Conservation (phyloP, 169 alveolate species). For the Plasmodium inui region DNA sequence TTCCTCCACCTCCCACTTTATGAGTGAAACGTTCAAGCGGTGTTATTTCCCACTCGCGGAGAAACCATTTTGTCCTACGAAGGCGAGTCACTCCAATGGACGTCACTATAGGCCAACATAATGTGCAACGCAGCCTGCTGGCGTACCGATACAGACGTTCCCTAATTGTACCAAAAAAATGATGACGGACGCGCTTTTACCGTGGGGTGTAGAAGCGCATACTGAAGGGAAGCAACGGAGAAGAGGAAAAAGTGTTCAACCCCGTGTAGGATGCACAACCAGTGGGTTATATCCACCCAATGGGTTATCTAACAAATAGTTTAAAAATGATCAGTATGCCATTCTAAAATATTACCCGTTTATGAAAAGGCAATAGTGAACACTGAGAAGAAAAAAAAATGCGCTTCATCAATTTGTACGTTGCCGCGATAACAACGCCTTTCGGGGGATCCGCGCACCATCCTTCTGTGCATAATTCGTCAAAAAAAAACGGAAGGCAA, state of each 20-base stretch:
- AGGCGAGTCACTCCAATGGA: neutral
- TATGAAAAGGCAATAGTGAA: neutral
- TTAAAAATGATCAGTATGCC: neutral
- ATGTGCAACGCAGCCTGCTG: neutral
- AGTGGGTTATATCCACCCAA: neutral
- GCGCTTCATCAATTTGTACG: neutral
- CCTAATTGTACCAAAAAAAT: no score
- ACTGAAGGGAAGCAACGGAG: neutral
- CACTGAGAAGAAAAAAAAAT: neutral
- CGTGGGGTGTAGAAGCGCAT: neutral
- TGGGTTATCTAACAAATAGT: neutral
- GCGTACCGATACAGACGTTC: neutral
- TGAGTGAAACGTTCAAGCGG: neutral
- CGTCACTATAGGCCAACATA: neutral
- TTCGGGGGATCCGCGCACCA: neutral
- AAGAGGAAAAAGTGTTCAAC: neutral
- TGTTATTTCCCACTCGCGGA: neutral
- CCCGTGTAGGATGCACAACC: neutral
- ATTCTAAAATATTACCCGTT: neutral
- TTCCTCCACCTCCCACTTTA: neutral
- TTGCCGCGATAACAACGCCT: neutral
- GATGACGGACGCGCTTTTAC: neutral
- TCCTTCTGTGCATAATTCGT: neutral
- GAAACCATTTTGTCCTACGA: neutral
- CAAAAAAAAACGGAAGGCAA: neutral